phyloP scores from a whole-genome alignment of 2,329 filamentous ascomycete genomes.

The Hypoxylon sp. region DNA sequence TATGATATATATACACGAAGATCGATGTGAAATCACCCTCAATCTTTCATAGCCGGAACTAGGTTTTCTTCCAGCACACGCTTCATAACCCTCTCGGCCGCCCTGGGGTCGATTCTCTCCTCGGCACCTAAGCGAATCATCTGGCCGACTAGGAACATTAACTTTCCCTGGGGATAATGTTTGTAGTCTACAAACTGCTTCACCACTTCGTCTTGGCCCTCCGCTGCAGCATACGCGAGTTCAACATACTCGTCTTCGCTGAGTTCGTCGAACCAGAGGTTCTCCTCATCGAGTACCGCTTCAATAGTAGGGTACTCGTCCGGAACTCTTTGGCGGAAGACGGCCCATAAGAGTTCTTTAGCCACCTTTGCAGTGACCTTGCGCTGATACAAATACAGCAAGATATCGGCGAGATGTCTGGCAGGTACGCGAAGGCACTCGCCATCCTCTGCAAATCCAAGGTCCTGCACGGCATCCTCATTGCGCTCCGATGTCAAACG shows the following conservation, averaged over 20 bases:
- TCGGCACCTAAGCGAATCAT: constrained; percentile 67
- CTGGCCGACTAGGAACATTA: constrained; percentile 71
- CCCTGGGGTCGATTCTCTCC: constrained; percentile 66
- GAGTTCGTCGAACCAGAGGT: constrained; percentile 68
- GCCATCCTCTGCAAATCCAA: constrained; percentile 59
- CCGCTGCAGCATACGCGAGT: constrained; percentile 59
- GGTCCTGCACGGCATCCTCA: constrained; percentile 48
- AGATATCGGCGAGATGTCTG: constrained; percentile 62
- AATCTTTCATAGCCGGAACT: constrained; percentile 36
- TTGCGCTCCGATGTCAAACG: constrained; percentile 68
- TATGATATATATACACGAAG: constrained; percentile 9
- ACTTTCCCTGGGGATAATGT: constrained; percentile 66
- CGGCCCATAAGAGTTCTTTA: constrained; percentile 67
- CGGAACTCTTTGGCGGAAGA: constrained; percentile 62
- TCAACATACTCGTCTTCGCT: constrained; percentile 59
- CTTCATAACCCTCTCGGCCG: constrained; percentile 62
- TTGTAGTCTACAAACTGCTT: constrained; percentile 58
- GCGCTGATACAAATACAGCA: constrained; percentile 60
- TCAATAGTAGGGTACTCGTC: constrained; percentile 54
- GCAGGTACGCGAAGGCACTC: constrained; percentile 61
- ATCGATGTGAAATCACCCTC: constrained; percentile 9
- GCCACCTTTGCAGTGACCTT: constrained; percentile 68
- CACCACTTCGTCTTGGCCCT: constrained; percentile 61
- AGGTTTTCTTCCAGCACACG: constrained; percentile 47
- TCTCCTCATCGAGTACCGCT: constrained; percentile 58